phyloP scores from a whole-genome alignment of 1,139 yeast genomes.

The Debaryomyces subglobosus region DNA sequence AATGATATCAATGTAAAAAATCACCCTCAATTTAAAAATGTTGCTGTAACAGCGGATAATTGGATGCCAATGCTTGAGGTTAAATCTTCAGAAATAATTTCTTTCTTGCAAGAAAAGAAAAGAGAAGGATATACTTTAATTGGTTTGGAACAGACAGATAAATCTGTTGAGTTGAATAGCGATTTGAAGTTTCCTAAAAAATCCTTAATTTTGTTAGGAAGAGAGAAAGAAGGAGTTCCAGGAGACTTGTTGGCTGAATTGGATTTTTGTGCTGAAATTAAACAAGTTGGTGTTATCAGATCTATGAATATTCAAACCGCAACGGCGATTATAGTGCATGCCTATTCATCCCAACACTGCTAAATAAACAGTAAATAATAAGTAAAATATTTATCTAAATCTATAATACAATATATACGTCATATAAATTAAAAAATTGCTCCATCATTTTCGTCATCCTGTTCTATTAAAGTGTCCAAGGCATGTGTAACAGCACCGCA shows the following conservation, averaged over 20 bases:
- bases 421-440: conserved; percentile 23
- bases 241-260: conserved; percentile 81
- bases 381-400: neutral
- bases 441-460: conserved; percentile 38
- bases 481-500: conserved; percentile 41
- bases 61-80: conserved; percentile 98
- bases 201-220: conserved; percentile 77
- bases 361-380: conserved; percentile 16
- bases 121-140: conserved; percentile 81
- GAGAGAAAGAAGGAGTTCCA: conserved; percentile 90
- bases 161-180: conserved; percentile 68
- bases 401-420: conserved; percentile 9
- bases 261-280: conserved; percentile 87
- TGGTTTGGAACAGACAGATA: conserved; percentile 92
- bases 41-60: conserved; percentile 90
- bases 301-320: conserved; percentile 98
- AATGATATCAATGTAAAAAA: conserved; percentile 66
- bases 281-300: conserved; percentile 88
- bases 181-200: conserved; percentile 75
- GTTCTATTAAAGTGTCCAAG: conserved; percentile 42
- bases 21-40: conserved; percentile 75
- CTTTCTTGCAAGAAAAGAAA: conserved; percentile 65
- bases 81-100: conserved; percentile 52
- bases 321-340: conserved; percentile 90
- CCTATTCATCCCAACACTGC: conserved; percentile 79